phyloP scores from a whole-genome alignment of 1,139 yeast genomes.

The Debaryomyces nepalensis region DNA sequence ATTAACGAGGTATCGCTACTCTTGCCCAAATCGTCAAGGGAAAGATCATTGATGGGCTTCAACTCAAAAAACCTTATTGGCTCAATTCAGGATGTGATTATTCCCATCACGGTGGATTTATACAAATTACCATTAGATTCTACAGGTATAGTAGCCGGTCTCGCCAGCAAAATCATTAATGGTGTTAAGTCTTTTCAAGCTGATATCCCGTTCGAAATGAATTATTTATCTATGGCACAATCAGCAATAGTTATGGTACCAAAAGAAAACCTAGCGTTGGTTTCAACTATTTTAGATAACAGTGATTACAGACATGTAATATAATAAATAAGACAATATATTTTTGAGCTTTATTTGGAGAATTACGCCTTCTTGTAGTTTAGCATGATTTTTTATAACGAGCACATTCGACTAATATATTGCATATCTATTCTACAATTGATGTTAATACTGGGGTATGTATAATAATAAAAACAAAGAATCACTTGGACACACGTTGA shows the following conservation, averaged over 20 bases:
- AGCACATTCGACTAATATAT: too few species aligned
- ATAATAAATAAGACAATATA: not conserved
- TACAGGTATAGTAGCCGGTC: slow-evolving; percentile 71
- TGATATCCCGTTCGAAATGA: slow-evolving; percentile 51
- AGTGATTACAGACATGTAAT: not conserved
- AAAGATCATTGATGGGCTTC: slow-evolving; percentile 45
- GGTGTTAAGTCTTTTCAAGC: slow-evolving; percentile 29
- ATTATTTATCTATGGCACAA: slow-evolving; percentile 64
- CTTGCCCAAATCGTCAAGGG: slow-evolving; percentile 49
- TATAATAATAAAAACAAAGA: too few species aligned
- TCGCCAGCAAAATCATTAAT: slow-evolving; percentile 55
- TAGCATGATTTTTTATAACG: too few species aligned
- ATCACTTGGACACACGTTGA: too few species aligned
- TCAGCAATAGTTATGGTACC: slow-evolving; percentile 67
- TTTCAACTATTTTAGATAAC: slow-evolving; percentile 24
- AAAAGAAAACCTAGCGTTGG: slow-evolving; percentile 48
- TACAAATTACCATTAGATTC: slow-evolving; percentile 61
- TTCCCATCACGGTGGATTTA: slow-evolving; percentile 63
- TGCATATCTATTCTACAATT: too few species aligned
- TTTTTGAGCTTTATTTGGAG: not conserved
- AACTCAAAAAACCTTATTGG: slow-evolving; percentile 53
- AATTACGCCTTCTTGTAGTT: not conserved
- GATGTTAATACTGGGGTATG: too few species aligned
- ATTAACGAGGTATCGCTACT: slow-evolving; percentile 58
- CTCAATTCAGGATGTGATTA: slow-evolving; percentile 57